Evolutionary conservation across 2,329 filamentous ascomycete species (phyloP), one percentile per base, ranked within the genome.

Genomic region (Albophoma yamanashiensis): DNA sequence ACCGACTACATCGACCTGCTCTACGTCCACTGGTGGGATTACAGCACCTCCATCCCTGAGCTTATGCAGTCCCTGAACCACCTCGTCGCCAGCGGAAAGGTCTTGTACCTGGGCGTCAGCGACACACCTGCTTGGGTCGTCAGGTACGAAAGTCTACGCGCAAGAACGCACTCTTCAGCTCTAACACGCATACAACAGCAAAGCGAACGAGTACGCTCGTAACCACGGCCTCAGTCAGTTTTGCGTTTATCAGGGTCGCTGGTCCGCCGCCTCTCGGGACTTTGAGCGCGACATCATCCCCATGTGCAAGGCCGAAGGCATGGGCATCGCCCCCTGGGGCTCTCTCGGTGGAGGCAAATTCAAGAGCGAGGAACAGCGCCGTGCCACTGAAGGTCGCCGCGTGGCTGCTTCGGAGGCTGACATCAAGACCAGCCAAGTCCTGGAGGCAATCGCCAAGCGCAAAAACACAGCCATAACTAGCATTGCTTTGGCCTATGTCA

Each of bases 51-150:
- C 0, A 83, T 89, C 56, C 77, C 81, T 0, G 86, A 90, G 67
- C 58, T 90, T 55, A 90, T 90, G 87, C 84, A 89, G 61, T 79
- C 79, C 0, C 76, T 89, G 52, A 87, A 89, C 68, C 74, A 78
- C 25, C 75, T 88, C 14, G 84, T 89, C 0, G 61, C 69, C 0
- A 68, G 77, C 7, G 85, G 86, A 22, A 89, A 89, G 65, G 85
- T 89, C 0, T 60, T 76, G 20, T 89, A 89, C 64, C 76, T 90
- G 0, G 87, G 88, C 2, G 78, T 89, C 70, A 85, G 80, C 50
- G 86, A 90, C 65, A 85, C 84, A 0, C 88, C 88, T 0, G 87
- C 88, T 11, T 90, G 87, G 87, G 72, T 88, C 22, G 85, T 88
- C 34, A 78, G 74, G 73, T 76, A 61, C 38, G 69, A 42, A 34